Base-by-base conservation (phyloP, 2,329 filamentous ascomycete species). In the Hypoxylon sp. region DNA sequence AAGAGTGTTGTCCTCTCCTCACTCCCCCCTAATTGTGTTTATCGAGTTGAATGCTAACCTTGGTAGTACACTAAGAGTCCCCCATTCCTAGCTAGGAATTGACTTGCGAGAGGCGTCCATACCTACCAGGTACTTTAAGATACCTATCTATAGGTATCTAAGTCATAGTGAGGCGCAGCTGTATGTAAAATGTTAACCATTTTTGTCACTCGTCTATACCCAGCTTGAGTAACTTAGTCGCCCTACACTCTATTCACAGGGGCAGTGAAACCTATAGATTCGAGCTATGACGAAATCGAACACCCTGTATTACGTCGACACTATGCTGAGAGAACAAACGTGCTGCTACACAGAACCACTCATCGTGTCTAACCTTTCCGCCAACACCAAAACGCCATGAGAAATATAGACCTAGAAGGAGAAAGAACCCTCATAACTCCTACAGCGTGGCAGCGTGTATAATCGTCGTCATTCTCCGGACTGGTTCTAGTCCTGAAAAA, bases 1-100 rank as follows among this genome's bases (percentile, higher is more conserved):
- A 44, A 80, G 71, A 61, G 83, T 82, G 42, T 79, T 80, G 59
- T 83, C 81, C 19, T 68, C 39, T 33, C 44, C 35, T 53, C 11
- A 22, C 59, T 22, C 19, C 1, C 11, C 22, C 37, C 31, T 55
- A 55, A 24, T 19, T 24, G 17, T 22, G 17, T 17, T 17, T 51
- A 58, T 53, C 22, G 14, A 54, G 39, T 48, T 46, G 22, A 29
- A 37, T 53, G 51, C 26, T 35, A 60, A n/a, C 52, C 54, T 39
- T 5, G 14, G 35, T 50, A 48, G 26, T 26, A 4, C 4, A 26
- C 26, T 26, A 26, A 26, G 17, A 13, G 42, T 54, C 53, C 42
- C 10, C 33, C 9, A 26, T 26, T 55, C 37, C 14, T 31, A 8
- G 33, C 8, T 47, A 29, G 39, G 48, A 55, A 47, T 26, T 31